A percentile compares a stretch with the other conserved stretches of the same genome.
These are phyloP conservation scores for Colletotrichum viniferum DNA, from an alignment of 2,329 filamentous ascomycete species.

Conservation along the genomic window DNA sequence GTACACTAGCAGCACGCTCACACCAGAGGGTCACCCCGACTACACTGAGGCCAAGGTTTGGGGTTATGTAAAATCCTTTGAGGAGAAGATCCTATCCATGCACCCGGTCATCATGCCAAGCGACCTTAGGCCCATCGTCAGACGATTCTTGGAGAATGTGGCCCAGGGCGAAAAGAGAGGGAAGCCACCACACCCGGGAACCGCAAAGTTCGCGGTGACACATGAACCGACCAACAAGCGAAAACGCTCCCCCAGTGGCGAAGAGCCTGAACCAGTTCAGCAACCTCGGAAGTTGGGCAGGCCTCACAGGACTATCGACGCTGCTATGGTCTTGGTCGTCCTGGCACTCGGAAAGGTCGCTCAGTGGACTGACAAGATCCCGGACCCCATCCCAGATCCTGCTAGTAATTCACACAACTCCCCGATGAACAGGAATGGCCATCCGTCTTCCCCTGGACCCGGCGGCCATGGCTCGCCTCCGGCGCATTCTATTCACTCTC, in stretches of 20 bases:
- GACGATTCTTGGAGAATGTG: slow-evolving; percentile 54
- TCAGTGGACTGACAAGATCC: slow-evolving; percentile 55
- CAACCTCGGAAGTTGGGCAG: slow-evolving; percentile 43
- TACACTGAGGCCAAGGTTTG: slow-evolving; percentile 56
- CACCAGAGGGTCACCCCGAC: slow-evolving; percentile 56
- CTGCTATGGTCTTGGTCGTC: slow-evolving; percentile 81
- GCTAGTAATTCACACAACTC: slow-evolving; percentile 42
- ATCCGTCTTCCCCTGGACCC: slow-evolving; percentile 50
- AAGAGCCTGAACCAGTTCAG: slow-evolving; percentile 1
- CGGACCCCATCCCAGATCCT: slow-evolving; percentile 46
- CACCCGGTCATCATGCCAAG: slow-evolving; percentile 64
- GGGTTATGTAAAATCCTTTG: slow-evolving; percentile 61
- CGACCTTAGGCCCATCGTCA: slow-evolving; percentile 57
- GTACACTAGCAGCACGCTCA: slow-evolving; percentile 42
- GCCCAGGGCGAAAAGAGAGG: slow-evolving; percentile 29
- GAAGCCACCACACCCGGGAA: slow-evolving; percentile 14
- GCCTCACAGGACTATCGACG: slow-evolving; percentile 72
- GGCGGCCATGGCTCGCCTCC: slow-evolving; percentile 58
- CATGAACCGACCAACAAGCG: slow-evolving; percentile 44
- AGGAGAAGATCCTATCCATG: slow-evolving; percentile 67
- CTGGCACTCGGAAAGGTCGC: slow-evolving; percentile 89
- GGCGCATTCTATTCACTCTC: slow-evolving; percentile 44
- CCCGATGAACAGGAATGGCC: slow-evolving; percentile 50
- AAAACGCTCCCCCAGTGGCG: slow-evolving; percentile 54
- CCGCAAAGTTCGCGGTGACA: slow-evolving; percentile 32